Conservation (phyloP, 2,329 filamentous ascomycete genomes). For the Xylaria arbuscula region DNA sequence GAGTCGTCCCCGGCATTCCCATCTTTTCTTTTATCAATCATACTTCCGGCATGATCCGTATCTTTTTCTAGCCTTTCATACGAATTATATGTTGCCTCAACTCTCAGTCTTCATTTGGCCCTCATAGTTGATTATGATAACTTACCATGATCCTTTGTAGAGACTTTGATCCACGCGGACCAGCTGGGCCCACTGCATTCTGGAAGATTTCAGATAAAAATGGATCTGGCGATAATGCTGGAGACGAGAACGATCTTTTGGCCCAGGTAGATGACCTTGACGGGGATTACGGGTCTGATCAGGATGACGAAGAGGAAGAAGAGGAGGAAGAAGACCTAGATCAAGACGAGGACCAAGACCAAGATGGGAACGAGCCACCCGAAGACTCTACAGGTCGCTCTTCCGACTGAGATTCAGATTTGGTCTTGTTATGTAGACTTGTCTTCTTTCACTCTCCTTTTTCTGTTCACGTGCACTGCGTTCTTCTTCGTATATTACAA, state of each 20-base stretch:
- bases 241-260: slow-evolving; percentile 8
- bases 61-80: not conserved
- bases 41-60: too few relatives aligned
- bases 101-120: not conserved
- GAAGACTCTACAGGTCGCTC: not conserved
- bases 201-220: slow-evolving; percentile 75
- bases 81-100: not conserved
- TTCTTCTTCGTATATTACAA: not conserved
- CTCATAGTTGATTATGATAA: not conserved
- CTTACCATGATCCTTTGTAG: slow-evolving; percentile 49
- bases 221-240: not conserved
- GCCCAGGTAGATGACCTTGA: slow-evolving; percentile 20
- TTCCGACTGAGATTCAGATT: not conserved
- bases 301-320: slow-evolving; percentile 11
- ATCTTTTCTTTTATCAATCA: not conserved
- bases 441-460: not conserved
- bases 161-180: slow-evolving; percentile 74
- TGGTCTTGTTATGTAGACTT: not conserved
- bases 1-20: slow-evolving; percentile 40
- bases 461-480: not conserved
- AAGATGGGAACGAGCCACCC: too few relatives aligned
- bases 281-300: slow-evolving; percentile 15
- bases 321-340: not conserved
- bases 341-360: not conserved
- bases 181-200: slow-evolving; percentile 79